Evolutionary conservation across 164 flowering plant genomes (phyloP).

Genomic region (Sextonia rubra): DNA sequence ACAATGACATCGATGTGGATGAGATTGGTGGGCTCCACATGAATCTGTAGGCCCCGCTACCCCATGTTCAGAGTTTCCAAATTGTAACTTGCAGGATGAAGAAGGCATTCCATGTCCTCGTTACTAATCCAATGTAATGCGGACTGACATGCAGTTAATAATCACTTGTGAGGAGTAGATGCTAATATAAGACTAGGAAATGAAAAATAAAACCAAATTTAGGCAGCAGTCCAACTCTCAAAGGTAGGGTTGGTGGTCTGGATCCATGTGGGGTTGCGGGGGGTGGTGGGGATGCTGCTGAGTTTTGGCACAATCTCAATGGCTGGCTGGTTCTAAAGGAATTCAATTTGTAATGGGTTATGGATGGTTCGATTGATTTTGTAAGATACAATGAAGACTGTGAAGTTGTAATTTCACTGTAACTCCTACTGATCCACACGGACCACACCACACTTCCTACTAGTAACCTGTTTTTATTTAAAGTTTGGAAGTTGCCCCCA

Average conservation of each 20-base stretch:
- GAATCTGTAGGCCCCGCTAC: neutral
- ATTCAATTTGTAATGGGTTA: neutral
- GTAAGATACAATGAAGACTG: neutral
- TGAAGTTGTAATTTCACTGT: neutral
- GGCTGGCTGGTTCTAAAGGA: neutral
- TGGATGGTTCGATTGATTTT: neutral
- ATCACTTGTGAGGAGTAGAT: neutral
- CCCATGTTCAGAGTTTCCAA: neutral
- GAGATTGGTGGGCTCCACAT: neutral
- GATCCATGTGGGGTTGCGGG: neutral
- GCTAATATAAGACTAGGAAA: neutral
- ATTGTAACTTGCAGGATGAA: neutral
- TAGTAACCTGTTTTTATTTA: neutral
- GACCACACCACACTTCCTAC: neutral
- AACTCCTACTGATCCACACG: neutral
- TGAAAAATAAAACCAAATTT: neutral
- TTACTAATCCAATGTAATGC: no score
- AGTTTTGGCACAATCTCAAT: neutral
- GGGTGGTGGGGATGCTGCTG: neutral
- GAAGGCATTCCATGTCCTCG: neutral
- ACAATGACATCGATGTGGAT: constrained; percentile 6
- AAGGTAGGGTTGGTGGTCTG: neutral
- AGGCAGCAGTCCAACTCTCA: neutral
- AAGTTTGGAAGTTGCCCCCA: no score
- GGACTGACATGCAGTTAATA: no score